Evolutionary conservation across 345 rosid genomes (phyloP).

Genomic region (Adansonia digitata): DNA sequence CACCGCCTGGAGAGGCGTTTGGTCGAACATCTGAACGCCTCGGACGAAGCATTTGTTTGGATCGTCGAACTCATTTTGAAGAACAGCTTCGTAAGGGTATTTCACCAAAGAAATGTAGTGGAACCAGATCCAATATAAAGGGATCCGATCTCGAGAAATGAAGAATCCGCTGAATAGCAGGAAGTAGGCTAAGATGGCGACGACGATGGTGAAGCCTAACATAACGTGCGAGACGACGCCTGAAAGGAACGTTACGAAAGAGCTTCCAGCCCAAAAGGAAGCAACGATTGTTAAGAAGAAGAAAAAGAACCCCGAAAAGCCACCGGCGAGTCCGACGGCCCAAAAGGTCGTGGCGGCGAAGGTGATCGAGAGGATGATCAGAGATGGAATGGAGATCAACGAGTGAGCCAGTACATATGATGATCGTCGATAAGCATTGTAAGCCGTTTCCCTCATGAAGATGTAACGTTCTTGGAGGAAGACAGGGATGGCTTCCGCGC

Average conservation of each 20-base stretch:
- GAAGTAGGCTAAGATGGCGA: conserved; percentile 79
- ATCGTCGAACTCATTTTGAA: conserved; percentile 64
- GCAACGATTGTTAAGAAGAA: conserved; percentile 63
- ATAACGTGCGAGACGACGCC: conserved; percentile 78
- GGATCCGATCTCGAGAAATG: conserved; percentile 74
- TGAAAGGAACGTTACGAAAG: conserved; percentile 87
- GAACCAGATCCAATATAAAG: conserved; percentile 84
- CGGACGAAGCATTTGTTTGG: conserved; percentile 61
- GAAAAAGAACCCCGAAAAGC: conserved; percentile 63
- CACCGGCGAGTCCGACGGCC: conserved; percentile 80
- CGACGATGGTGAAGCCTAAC: conserved; percentile 82
- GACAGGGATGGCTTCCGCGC: conserved; percentile 91
- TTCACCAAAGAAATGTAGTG: conserved; percentile 84
- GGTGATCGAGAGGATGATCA: conserved; percentile 56
- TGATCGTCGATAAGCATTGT: conserved; percentile 84
- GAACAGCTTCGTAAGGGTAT: conserved; percentile 69
- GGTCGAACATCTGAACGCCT: conserved; percentile 80
- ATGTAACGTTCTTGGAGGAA: conserved; percentile 91
- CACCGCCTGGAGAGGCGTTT: conserved; percentile 52
- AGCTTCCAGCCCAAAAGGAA: conserved; percentile 93
- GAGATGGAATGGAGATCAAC: conserved; percentile 60
- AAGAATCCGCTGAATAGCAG: conserved; percentile 93
- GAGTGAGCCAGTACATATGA: conserved; percentile 90
- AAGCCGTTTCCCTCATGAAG: conserved; percentile 94
- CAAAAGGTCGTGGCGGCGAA: conserved; percentile 72